These are phyloP conservation scores for Botrytis squamosa DNA, from an alignment of 2,329 filamentous ascomycete genomes.

Conservation along the genomic window DNA sequence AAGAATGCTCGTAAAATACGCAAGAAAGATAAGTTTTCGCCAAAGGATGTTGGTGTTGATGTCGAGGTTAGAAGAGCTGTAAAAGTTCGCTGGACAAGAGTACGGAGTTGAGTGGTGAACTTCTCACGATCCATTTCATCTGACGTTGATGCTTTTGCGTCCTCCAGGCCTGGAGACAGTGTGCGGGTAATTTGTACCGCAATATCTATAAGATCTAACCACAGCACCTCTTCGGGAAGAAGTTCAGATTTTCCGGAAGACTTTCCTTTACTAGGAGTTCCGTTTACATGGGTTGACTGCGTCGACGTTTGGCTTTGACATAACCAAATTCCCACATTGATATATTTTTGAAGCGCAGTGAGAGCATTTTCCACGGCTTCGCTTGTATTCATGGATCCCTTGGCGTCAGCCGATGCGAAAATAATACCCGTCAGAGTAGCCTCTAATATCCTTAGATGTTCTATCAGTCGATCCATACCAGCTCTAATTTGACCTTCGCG, in stretches of 20 bases:
- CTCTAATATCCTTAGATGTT: constrained; percentile 76
- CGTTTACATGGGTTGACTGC: constrained; percentile 40
- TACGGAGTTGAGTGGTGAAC: constrained; percentile 67
- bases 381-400: constrained; percentile 54
- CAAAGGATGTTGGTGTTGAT: constrained; percentile 45
- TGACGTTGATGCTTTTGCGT: constrained; percentile 34
- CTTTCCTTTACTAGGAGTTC: constrained; percentile 52
- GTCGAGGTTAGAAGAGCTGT: constrained; percentile 80
- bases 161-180: constrained; percentile 56
- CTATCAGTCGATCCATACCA: constrained; percentile 82
- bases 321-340: constrained; percentile 91
- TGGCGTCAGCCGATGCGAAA: constrained; percentile 55
- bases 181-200: constrained; percentile 63
- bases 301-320: constrained; percentile 81
- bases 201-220: constrained; percentile 60
- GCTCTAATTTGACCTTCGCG: constrained; percentile 79
- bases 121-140: constrained; percentile 54
- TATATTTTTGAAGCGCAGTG: constrained; percentile 80
- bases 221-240: constrained; percentile 55
- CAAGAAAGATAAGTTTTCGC: constrained; percentile 72
- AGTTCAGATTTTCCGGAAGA: constrained; percentile 45
- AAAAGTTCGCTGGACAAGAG: constrained; percentile 85
- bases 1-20: constrained; percentile 88
- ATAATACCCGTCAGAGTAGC: constrained; percentile 74
- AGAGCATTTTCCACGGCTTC: constrained; percentile 72